Percentiles rank a stretch among this genome's conserved stretches.
phyloP scores from a whole-genome alignment of 768 basidiomycete species.

The Tricholoma terreum region DNA sequence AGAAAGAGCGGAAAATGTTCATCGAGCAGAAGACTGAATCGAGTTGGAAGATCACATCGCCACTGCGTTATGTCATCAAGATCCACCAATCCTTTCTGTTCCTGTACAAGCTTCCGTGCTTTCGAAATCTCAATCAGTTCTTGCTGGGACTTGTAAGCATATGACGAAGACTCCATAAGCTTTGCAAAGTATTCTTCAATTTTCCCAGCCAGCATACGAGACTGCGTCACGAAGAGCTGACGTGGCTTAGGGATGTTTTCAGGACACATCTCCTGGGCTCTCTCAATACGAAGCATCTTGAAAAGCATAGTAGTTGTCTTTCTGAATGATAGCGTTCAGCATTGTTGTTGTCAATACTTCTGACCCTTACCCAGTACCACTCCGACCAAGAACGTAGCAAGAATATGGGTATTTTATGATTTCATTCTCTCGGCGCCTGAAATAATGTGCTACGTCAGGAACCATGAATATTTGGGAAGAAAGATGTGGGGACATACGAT shows the following conservation, averaged over 20 bases:
- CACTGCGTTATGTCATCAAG: constrained; percentile 13
- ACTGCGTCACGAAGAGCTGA: constrained; percentile 74
- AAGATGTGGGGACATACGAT: constrained; percentile 28
- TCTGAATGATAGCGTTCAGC: constrained; percentile 28
- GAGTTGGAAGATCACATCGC: constrained; percentile 50
- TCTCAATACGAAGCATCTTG: constrained; percentile 69
- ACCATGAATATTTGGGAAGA: constrained; percentile 34
- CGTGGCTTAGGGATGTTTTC: constrained; percentile 44
- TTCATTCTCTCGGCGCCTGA: constrained; percentile 43
- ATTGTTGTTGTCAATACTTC: not conserved
- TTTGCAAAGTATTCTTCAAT: constrained; percentile 64
- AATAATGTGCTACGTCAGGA: not conserved
- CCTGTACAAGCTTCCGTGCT: constrained; percentile 7
- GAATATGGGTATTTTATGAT: constrained; percentile 60
- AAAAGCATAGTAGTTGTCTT: constrained; percentile 78
- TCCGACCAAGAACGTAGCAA: constrained; percentile 66
- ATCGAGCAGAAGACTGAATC: constrained; percentile 55
- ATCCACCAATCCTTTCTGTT: constrained; percentile 30
- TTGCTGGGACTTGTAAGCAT: constrained; percentile 31
- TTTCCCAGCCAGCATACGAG: constrained; percentile 59
- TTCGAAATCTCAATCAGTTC: constrained; percentile 33
- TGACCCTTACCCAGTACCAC: constrained; percentile 63
- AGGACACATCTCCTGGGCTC: constrained; percentile 42
- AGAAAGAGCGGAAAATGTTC: constrained; percentile 68
- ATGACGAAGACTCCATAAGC: constrained; percentile 42